Evolutionary conservation across 352 stramenopile species (phyloP).

Genomic region (Pythium chondricola): DNA sequence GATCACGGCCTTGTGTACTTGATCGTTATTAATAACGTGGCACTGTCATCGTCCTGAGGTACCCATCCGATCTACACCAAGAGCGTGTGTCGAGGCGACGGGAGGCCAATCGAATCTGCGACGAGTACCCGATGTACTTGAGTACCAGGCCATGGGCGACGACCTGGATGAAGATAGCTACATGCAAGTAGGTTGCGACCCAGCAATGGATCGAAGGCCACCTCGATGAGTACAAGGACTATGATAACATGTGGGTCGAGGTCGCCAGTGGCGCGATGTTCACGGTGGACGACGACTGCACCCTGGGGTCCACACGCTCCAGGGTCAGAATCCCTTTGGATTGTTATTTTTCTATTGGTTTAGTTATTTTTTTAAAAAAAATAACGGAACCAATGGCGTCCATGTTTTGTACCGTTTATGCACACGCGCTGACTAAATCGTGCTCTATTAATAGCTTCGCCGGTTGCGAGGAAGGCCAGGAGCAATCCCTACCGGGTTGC

Average conservation of each 20-base stretch:
- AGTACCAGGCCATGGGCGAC: constrained; percentile 49
- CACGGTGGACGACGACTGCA: constrained; percentile 48
- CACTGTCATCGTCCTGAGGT: constrained; percentile 84
- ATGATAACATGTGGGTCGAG: constrained; percentile 35
- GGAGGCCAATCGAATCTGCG: constrained; percentile 47
- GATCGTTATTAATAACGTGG: constrained; percentile 92
- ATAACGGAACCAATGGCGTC: too few species aligned
- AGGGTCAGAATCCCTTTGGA: too few species aligned
- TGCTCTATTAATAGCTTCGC: too few species aligned
- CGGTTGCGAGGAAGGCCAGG: too few species aligned
- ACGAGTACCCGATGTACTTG: constrained; percentile 70
- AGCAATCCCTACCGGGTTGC: too few species aligned
- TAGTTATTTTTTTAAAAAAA: too few species aligned
- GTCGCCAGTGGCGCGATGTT: constrained; percentile 52
- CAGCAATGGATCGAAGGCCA: constrained; percentile 61
- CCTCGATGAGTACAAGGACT: constrained; percentile 52
- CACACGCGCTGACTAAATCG: too few species aligned
- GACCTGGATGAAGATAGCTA: constrained; percentile 31
- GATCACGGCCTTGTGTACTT: too few species aligned
- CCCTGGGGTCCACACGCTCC: constrained; percentile 18
- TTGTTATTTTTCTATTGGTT: too few species aligned
- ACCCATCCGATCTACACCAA: constrained; percentile 34
- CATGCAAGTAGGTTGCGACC: constrained; percentile 56
- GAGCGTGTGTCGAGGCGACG: constrained; percentile 39
- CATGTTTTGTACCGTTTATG: too few species aligned